Evolutionary conservation across 164 flowering plant species (phyloP).

Genomic region (Malania oleifera): DNA sequence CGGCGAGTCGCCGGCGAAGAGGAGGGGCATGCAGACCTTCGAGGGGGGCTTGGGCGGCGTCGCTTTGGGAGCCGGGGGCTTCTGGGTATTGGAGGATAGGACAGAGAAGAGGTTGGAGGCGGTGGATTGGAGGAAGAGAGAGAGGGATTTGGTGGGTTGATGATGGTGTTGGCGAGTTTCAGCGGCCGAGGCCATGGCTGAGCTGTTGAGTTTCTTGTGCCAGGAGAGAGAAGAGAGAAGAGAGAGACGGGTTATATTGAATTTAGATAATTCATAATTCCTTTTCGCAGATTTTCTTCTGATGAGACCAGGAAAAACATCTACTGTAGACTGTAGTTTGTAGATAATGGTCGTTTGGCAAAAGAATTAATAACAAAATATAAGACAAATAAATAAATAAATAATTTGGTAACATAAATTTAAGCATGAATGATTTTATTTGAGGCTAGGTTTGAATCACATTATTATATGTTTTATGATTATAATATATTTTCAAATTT

Average conservation of each 20-base stretch:
- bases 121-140: constrained; percentile 24
- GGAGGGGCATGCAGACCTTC: constrained; percentile 19
- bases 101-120: constrained; percentile 22
- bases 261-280: too few species aligned
- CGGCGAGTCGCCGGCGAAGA: constrained; percentile 13
- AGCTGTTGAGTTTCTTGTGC: not conserved
- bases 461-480: too few species aligned
- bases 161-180: constrained; percentile 13
- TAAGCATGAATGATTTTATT: too few species aligned
- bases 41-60: constrained; percentile 15
- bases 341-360: too few species aligned
- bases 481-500: too few species aligned
- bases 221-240: not conserved
- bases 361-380: too few species aligned
- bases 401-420: too few species aligned
- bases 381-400: too few species aligned
- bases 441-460: too few species aligned
- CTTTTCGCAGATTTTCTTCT: too few species aligned
- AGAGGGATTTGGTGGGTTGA: not conserved
- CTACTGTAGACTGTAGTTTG: too few species aligned
- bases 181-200: constrained; percentile 21
- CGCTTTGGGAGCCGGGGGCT: constrained; percentile 8
- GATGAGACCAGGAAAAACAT: too few species aligned
- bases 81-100: constrained; percentile 4
- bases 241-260: not conserved